Base-by-base conservation (phyloP, 2,329 filamentous ascomycete species). In the Aspergillus hortae region DNA sequence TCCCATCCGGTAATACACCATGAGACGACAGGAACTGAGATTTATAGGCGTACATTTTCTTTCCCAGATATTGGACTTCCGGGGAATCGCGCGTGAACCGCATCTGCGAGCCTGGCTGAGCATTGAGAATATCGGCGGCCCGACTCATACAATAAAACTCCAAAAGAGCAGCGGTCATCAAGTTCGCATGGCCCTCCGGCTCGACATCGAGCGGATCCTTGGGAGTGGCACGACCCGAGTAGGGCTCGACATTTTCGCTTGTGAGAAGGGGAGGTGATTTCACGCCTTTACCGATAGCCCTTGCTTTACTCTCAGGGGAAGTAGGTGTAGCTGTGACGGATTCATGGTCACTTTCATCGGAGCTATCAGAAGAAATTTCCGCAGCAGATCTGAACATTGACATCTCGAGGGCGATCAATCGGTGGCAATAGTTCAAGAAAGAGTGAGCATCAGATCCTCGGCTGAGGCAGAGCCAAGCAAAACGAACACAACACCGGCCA, bases 61-160 rank as follows among this genome's bases (percentile, higher is more conserved):
- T 69, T 4, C 72, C 74, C n/a, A 77, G 61, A 21, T 69, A 67
- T 41, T 70, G 67, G 10, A 67, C 71, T 54, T 77, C 74, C 4
- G 73, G 69, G 6, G 71, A 75, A 6, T 74, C 64, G 7, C 69
- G 71, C 23, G 68, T 72, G 60, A 68, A 76, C 15, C 54, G 60
- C 46, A 60, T 61, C 19, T 58, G 59, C 12, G 65, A 69, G 32
- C 70, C 68, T 25, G 63, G 53, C 32, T 72, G 67, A 9, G 65
- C 63, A 61, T 76, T 77, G 35, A 77, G 64, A 44, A 75, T 66
- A 41, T 77, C 74, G 19, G 69, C 68, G n/a, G 74, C 74, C 49
- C 70, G 68, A 33, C 61, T 73, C 12, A 71, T 58, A 45, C 72
- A 76, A 54, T 73, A 77, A 51, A 75, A 76, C 50, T 77, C 74